A percentile compares a stretch with the other conserved stretches of the same genome.
Conservation (phyloP, 2,329 filamentous ascomycete species). For the Herpotrichia juniperi region DNA sequence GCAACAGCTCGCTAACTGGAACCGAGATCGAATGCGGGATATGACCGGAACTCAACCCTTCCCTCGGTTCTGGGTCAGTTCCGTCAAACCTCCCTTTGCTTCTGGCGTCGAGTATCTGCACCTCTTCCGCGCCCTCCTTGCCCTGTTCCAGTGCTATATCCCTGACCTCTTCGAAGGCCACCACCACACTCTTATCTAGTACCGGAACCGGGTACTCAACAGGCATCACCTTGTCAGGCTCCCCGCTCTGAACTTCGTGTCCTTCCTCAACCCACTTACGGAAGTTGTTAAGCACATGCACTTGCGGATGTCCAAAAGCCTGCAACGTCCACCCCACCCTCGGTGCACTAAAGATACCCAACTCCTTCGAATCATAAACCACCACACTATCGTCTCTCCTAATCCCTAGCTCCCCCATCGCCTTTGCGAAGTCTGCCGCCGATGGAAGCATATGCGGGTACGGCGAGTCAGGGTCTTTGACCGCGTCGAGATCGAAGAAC, state of each 20-base stretch:
- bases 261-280: conserved; percentile 88
- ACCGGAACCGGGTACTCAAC: conserved; percentile 52
- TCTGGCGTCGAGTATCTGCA: conserved; percentile 90
- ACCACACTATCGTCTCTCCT: conserved; percentile 86
- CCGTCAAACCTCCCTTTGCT: conserved; percentile 81
- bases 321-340: conserved; percentile 92
- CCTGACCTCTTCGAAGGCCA: conserved; percentile 81
- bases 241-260: conserved; percentile 79
- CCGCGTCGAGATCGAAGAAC: conserved; percentile 94
- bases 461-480: conserved; percentile 84
- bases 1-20: conserved; percentile 79
- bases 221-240: conserved; percentile 57
- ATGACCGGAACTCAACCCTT: conserved; percentile 93
- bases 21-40: conserved; percentile 87
- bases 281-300: conserved; percentile 96
- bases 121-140: conserved; percentile 81
- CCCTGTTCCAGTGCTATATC: conserved; percentile 76
- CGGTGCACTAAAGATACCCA: conserved; percentile 93
- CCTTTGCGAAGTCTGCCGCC: conserved; percentile 78
- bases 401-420: conserved; percentile 90
- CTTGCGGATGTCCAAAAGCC: conserved; percentile 85
- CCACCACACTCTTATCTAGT: conserved; percentile 67
- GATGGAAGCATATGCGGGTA: conserved; percentile 97
- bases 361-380: conserved; percentile 89
- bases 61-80: conserved; percentile 81